Evolutionary conservation across 164 flowering plant genomes (phyloP), one percentile per base, ranked within the genome.

Genomic region (Tetrastigma voinierianum): DNA sequence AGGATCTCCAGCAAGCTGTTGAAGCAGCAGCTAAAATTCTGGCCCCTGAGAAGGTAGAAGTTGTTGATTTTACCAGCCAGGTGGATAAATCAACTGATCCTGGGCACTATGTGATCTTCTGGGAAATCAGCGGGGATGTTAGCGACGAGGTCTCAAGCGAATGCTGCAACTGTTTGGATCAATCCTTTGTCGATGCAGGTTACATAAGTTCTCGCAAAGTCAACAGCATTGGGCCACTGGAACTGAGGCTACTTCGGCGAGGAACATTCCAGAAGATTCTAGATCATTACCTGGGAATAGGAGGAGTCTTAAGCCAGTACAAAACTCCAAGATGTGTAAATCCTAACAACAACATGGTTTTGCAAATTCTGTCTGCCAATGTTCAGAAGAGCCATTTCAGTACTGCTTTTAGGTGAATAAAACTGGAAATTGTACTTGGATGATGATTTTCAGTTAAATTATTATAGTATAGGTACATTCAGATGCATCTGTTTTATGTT

Each of bases 241-340:
- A 95, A 79, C 96, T 95, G 14, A 72, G 90, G 24, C 65, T 95
- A 0, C 59, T 92, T 20, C 67, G 53, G 70, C 83, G 70, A 55
- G 98, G 98, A 60, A 89, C 97, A 1, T 92, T 90, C 70, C 88
- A 80, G 43, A 81, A 86, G 84, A 80, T 94, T 62, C 65, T 90
- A 47, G 82, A 89, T 45, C 93, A 89, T 74, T 85, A 57, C 64
- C 69, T 94, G 16, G 67, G 64, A 23, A 65, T 83, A 24, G 99
- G 99, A 2, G 78, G 76, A n/a, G 88, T 92, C 12, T 81, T 82
- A 1, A 90, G 90, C 77, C 98, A 95, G 82, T 95, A 83, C 74
- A 95, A 92, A 68, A 86, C 89, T 1, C 98, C 98, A 0, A 62
- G 98, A 46, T 90, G 86, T 64, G 85, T 94, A 0, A 86, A 89